Evolutionary conservation across 163 green algal genomes (phyloP), one percentile per base, ranked within the genome.

Genomic region (Chlamydomonas reinhardtii): DNA sequence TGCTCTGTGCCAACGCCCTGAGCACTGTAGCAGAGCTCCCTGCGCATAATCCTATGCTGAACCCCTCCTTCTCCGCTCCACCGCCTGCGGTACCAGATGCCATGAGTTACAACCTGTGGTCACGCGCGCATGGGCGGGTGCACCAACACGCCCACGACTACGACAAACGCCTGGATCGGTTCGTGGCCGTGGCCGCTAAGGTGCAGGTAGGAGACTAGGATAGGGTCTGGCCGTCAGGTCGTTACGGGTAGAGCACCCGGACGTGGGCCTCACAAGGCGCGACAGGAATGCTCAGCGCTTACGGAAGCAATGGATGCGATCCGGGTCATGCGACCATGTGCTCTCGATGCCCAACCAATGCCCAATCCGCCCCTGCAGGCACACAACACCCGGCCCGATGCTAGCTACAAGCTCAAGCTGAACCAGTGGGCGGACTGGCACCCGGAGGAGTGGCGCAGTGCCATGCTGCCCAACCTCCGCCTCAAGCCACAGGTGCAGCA

Each of bases 391-490:
- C 52, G 74, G 5, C 72, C 88, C 0, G 48, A 65, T 71, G 56
- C 62, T 52, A 79, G 24, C 64, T 87, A 74, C 77, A 61, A 25
- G 54, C 73, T 90, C 77, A 73, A 70, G 2, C 71, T 86, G 17
- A 86, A 88, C 75, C 64, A 69, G 14, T 92, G 81, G 79, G 89
- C 89, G 29, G 89, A 92, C 76, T 92, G 89, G 89, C 82, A 65
- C 37, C 37, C 83, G 0, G 74, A 87, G 59, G 80, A 92, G 69
- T 89, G 52, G 35, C 39, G n/a, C 15, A 68, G 24, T 22, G 22
- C 81, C 27, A 84, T 90, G 84, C 59, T 90, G 79, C 89, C 89
- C 64, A 76, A 87, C 73, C 69, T 59, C 65, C 29, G 52, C 9
- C 69, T 54, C 27, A 65, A 73, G 68, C 24, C 20, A 19, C 35